Base-by-base conservation (phyloP, 1,284 basidiomycete species). In the Heimioporus punctisporus region DNA sequence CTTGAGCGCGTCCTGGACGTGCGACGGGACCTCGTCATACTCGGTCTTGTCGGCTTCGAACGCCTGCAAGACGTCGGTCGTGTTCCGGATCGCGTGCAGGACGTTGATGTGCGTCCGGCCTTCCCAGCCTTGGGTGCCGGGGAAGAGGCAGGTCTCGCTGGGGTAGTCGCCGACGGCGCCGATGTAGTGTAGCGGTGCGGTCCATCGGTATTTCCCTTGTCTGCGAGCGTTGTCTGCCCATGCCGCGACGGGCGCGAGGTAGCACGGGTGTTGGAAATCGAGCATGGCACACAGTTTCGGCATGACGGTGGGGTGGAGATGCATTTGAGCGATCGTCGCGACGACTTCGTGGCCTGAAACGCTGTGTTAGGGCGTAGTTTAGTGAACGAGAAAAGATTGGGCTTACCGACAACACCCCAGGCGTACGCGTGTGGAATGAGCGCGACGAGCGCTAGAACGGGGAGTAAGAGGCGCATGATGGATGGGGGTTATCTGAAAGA, bases 331-430 rank as follows among this genome's bases (percentile, higher is more conserved):
- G 54, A 98, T 93, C 7, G 94, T 95, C 3, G 94, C 95, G 2
- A 95, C 85, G 46, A 97, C 90, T 74, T 96, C 90, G 63, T 97
- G 95, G 17, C 95, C 94, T 82, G n/a, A n/a, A n/a, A n/a, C n/a
- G n/a, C n/a, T n/a, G n/a, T n/a, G n/a, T n/a, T n/a, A n/a, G n/a
- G n/a, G n/a, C n/a, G n/a, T n/a, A n/a, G n/a, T n/a, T n/a, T n/a
- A n/a, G 15, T 46, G 12, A 15, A 15, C n/a, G 43, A 58, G 12
- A 26, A 24, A 26, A 17, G 34, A 21, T 17, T n/a, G n/a, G n/a
- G n/a, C n/a, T n/a, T 56, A 79, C 77, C 78, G 43, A 75, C 78
- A 41, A 69, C 71, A 23, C 78, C 78, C 78, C 78, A 80, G 34
- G 76, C 72, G 23, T 67, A 59, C 1, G 69, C 50, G 8, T 67